phyloP scores from a whole-genome alignment of 352 stramenopile genomes.

The Pythium chondricola region DNA sequence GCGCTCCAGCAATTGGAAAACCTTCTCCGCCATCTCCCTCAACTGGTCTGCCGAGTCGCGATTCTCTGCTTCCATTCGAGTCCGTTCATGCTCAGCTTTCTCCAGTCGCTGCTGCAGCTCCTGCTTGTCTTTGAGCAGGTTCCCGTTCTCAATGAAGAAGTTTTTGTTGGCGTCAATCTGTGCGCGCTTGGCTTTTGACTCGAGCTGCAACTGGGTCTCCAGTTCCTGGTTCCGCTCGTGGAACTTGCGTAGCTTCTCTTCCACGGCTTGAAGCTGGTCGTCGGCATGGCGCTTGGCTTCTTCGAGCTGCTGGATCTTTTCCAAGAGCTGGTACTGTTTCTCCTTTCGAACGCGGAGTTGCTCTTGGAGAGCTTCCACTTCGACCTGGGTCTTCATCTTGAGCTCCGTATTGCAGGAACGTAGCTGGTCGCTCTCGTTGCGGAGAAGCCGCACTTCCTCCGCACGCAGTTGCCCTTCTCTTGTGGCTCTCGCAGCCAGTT shows the following conservation, averaged over 20 bases:
- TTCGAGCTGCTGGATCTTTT: slow-evolving; percentile 95
- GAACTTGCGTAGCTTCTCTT: slow-evolving; percentile 89
- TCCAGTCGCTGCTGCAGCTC: slow-evolving; percentile 84
- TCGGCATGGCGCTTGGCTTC: slow-evolving; percentile 90
- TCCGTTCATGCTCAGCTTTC: slow-evolving; percentile 88
- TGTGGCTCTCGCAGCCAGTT: slow-evolving; percentile 83
- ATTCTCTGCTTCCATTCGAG: slow-evolving; percentile 94
- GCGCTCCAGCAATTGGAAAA: slow-evolving; percentile 94
- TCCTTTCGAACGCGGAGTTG: slow-evolving; percentile 95
- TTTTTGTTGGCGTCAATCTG: slow-evolving; percentile 93
- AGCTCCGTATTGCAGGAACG: slow-evolving; percentile 90
- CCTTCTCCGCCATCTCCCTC: slow-evolving; percentile 95
- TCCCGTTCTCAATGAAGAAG: slow-evolving; percentile 81
- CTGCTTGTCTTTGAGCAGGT: slow-evolving; percentile 64
- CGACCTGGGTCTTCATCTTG: slow-evolving; percentile 93
- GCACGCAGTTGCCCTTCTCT: slow-evolving; percentile 90
- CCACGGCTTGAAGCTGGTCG: slow-evolving; percentile 83
- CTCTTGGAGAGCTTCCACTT: slow-evolving; percentile 94
- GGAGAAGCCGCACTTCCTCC: slow-evolving; percentile 91
- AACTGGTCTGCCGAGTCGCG: slow-evolving; percentile 93
- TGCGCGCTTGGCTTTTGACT: slow-evolving; percentile 88
- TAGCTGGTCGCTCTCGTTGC: slow-evolving; percentile 88
- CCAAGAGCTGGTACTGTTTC: slow-evolving; percentile 96
- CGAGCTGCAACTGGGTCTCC: slow-evolving; percentile 93
- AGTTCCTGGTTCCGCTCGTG: slow-evolving; percentile 89